phyloP scores from a whole-genome alignment of 2,329 filamentous ascomycete genomes.

The Colletotrichum sp. region DNA sequence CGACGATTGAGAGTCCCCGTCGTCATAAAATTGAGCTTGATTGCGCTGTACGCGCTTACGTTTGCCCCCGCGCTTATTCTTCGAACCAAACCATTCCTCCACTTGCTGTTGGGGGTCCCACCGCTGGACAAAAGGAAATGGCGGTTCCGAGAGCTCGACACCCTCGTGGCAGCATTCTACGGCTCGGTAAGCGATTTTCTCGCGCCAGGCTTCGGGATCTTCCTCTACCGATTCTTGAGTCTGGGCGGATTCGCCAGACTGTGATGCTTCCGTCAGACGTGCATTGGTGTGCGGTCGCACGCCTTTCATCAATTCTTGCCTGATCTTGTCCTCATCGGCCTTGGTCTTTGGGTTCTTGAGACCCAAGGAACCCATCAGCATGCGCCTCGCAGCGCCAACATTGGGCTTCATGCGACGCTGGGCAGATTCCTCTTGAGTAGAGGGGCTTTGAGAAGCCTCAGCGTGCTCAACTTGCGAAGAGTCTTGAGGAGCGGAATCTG shows the following conservation, averaged over 20 bases:
- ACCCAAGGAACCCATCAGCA: slow-evolving; percentile 77
- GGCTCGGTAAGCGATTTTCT: slow-evolving; percentile 75
- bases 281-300: slow-evolving; percentile 38
- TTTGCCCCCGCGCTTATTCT: slow-evolving; percentile 45
- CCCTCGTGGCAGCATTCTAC: slow-evolving; percentile 83
- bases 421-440: slow-evolving; percentile 1
- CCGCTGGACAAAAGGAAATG: slow-evolving; percentile 87
- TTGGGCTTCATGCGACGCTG: slow-evolving; percentile 41
- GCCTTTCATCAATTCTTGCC: slow-evolving; percentile 63
- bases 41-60: slow-evolving; percentile 53
- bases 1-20: slow-evolving; percentile 20
- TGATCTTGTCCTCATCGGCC: slow-evolving; percentile 69
- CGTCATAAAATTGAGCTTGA: slow-evolving; percentile 45
- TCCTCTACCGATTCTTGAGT: slow-evolving; percentile 33
- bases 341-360: slow-evolving; percentile 71
- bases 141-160: slow-evolving; percentile 73
- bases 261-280: slow-evolving; percentile 23
- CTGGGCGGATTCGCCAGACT: not conserved
- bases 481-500: not conserved
- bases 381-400: slow-evolving; percentile 66
- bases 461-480: not conserved
- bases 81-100: slow-evolving; percentile 36
- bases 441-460: not conserved
- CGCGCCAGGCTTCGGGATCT: slow-evolving; percentile 71
- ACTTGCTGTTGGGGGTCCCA: slow-evolving; percentile 80